phyloP scores from a whole-genome alignment of 208 protist species.

The Trypanosomatidae sp. region DNA sequence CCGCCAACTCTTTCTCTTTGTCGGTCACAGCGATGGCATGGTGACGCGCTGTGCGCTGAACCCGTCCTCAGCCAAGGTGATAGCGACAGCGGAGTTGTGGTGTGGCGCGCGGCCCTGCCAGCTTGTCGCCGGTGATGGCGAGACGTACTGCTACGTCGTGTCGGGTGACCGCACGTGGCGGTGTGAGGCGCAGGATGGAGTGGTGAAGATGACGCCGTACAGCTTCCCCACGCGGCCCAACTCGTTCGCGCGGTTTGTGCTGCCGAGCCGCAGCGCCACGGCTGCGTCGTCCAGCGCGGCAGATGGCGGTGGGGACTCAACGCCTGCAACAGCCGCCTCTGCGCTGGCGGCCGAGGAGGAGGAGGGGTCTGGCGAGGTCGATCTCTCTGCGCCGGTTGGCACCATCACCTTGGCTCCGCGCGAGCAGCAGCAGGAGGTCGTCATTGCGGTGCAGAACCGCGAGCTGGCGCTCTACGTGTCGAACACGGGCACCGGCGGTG shows the following conservation, averaged over 20 bases:
- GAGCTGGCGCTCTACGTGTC: conserved; percentile 65
- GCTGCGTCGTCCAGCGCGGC: conserved; percentile 2
- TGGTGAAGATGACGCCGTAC: conserved; percentile 68
- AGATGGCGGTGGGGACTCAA: too few species aligned
- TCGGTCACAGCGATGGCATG: conserved; percentile 72
- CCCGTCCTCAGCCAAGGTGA: conserved; percentile 50
- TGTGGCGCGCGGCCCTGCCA: conserved; percentile 69
- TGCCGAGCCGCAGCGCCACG: conserved; percentile 15
- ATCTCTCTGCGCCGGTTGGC: conserved; percentile 5
- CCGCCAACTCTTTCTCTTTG: conserved; percentile 65
- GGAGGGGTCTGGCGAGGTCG: too few species aligned
- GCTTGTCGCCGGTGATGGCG: conserved; percentile 67
- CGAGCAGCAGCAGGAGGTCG: conserved; percentile 49
- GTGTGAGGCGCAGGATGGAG: conserved; percentile 52
- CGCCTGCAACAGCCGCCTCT: too few species aligned
- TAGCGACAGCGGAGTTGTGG: conserved; percentile 39
- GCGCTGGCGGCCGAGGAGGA: conserved; percentile 15
- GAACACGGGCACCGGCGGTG: conserved; percentile 19
- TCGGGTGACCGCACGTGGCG: conserved; percentile 72
- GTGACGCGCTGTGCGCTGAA: conserved; percentile 74
- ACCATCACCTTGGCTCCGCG: conserved; percentile 17
- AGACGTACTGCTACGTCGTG: conserved; percentile 69
- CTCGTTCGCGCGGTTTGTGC: conserved; percentile 62
- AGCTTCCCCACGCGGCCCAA: conserved; percentile 57
- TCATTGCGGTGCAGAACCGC: conserved; percentile 58